Evolutionary conservation across 768 basidiomycete species (phyloP), one percentile per base, ranked within the genome.

Genomic region (Leccinum broughii): DNA sequence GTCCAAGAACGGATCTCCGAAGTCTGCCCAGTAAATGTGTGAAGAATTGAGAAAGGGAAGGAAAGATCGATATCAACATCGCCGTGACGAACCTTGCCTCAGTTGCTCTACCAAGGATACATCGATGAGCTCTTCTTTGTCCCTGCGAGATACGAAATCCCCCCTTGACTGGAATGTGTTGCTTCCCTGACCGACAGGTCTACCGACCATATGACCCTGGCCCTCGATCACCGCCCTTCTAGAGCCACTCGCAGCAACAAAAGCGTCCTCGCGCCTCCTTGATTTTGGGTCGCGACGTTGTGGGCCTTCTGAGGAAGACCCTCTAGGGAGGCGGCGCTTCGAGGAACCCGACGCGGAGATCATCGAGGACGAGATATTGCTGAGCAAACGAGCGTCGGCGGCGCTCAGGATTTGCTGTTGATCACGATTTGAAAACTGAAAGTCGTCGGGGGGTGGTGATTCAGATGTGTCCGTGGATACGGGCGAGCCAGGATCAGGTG

Each of bases 71-170:
- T 32, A 46, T 9, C 15, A 30, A 39, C 6, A 8, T 15, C 41
- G 51, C 35, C 3, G 13, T 50, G 14, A 65, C 74, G 28, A 58
- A 83, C 84, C 84, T 77, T 83, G 84, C 66, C 84, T 80, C 53
- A 86, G 70, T 62, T 75, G 77, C 14, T 86, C 84, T 32, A 84
- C 82, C 22, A 83, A 58, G 55, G 74, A 64, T 39, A 70, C 63
- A 69, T 86, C 84, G 54, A 85, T 73, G 55, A 85, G 73, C 20
- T 85, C 84, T 48, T 84, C 83, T 62, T 83, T 85, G 55, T 85
- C 83, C 58, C 81, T 73, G 68, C 79, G 82, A n/a, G 71, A 73
- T 20, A 73, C 71, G 35, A 72, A 72, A 41, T 81, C 79, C 44
- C 73, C 72, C 54, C 68, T 72, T 30, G 70, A 68, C 60, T 72